These are phyloP conservation scores for Penicillium goetzii DNA, from an alignment of 495 filamentous ascomycete species.

Conservation along the genomic window DNA sequence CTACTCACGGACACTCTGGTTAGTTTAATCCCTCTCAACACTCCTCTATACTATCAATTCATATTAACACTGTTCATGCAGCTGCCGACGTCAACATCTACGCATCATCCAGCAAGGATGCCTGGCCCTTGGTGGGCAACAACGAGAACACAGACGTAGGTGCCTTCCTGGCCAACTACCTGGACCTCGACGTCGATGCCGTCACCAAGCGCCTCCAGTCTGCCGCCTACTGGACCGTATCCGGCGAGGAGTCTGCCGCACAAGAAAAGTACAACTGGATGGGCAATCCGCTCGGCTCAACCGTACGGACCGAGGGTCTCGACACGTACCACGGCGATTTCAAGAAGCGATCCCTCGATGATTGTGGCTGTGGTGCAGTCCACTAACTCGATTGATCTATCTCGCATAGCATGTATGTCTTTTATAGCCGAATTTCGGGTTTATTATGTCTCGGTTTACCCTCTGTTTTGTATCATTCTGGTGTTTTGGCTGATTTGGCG, in stretches of 20 bases:
- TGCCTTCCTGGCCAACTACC: slow-evolving; percentile 74
- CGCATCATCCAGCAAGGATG: slow-evolving; percentile 56
- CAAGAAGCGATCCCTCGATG: slow-evolving; percentile 44
- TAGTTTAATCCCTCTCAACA: slow-evolving; percentile 2
- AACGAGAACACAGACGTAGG: slow-evolving; percentile 96
- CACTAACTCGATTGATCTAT: slow-evolving; percentile 29
- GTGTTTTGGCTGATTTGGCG: background rate
- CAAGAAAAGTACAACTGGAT: slow-evolving; percentile 42
- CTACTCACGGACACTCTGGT: slow-evolving; percentile 84
- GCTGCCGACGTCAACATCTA: slow-evolving; percentile 92
- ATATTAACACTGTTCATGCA: slow-evolving; percentile 33
- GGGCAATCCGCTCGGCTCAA: slow-evolving; percentile 44
- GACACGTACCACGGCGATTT: slow-evolving; percentile 58
- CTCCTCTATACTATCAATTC: background rate
- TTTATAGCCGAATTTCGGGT: background rate
- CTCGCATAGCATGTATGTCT: background rate
- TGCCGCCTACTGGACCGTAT: slow-evolving; percentile 44
- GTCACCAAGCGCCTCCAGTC: slow-evolving; percentile 74
- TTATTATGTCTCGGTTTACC: background rate
- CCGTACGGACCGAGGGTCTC: slow-evolving; percentile 41
- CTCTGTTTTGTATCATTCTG: background rate
- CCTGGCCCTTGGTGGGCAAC: slow-evolving; percentile 69
- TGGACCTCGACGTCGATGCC: slow-evolving; percentile 74
- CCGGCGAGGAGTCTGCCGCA: slow-evolving; percentile 20
- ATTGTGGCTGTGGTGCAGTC: slow-evolving; percentile 45